Evolutionary conservation across 2,329 filamentous ascomycete species (phyloP).

Genomic region (Blastomyces percursus): DNA sequence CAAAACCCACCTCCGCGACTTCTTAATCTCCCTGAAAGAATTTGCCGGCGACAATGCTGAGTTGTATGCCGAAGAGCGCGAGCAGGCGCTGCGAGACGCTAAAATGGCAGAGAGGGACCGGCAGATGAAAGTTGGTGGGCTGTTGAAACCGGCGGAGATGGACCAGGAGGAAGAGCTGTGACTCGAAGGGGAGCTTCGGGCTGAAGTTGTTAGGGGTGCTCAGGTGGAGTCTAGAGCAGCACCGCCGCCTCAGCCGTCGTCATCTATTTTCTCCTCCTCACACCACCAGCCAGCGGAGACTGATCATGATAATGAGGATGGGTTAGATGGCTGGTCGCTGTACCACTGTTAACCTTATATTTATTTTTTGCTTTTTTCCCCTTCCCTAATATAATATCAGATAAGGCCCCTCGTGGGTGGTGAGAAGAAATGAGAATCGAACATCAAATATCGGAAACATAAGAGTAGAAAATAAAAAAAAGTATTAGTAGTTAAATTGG

Average conservation of each 20-base stretch:
- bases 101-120: constrained; percentile 84
- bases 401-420: no score
- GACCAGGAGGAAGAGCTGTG: constrained; percentile 73
- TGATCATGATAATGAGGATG: background rate
- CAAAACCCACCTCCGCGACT: constrained; percentile 91
- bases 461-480: no score
- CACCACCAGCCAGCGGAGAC: background rate
- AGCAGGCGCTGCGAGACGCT: constrained; percentile 76
- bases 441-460: no score
- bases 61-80: constrained; percentile 85
- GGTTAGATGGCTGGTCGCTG: constrained; percentile 3
- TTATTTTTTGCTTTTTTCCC: background rate
- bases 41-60: constrained; percentile 94
- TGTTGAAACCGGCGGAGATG: constrained; percentile 95
- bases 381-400: background rate
- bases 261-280: background rate
- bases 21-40: constrained; percentile 93
- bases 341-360: constrained; percentile 1
- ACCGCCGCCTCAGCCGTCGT: background rate
- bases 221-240: background rate
- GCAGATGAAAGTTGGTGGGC: constrained; percentile 84
- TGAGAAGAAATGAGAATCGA: no score
- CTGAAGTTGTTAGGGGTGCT: constrained; percentile 41
- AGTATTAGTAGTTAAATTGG: no score
- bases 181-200: constrained; percentile 60